A percentile compares a stretch with the other conserved stretches of the same genome.
These are phyloP conservation scores for Trichoderma koningiopsis DNA, from an alignment of 2,329 filamentous ascomycete genomes.

Conservation along the genomic window DNA sequence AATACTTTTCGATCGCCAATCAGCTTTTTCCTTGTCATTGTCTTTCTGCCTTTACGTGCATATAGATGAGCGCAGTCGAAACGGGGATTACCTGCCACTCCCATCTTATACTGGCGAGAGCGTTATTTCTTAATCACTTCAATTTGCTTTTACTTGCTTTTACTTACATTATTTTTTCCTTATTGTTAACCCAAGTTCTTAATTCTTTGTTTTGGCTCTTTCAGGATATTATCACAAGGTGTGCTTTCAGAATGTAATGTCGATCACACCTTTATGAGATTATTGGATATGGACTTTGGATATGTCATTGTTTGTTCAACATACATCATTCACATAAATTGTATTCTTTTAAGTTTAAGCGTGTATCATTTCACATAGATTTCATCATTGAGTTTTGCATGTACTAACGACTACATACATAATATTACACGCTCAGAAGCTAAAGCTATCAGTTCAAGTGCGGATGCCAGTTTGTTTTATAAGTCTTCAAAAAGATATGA, in stretches of 20 bases:
- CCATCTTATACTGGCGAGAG: neutral
- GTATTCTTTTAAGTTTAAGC: no score
- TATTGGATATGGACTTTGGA: neutral
- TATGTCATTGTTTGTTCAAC: neutral
- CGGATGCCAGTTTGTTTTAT: neutral
- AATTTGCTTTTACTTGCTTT: neutral
- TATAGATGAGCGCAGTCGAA: neutral
- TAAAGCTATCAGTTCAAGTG: neutral
- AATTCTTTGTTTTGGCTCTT: neutral
- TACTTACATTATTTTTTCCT: neutral
- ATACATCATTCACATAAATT: neutral
- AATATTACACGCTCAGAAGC: no score
- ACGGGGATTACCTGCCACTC: neutral
- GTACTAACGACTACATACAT: neutral
- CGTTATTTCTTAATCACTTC: neutral
- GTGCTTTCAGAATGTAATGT: neutral
- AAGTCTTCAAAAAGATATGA: neutral
- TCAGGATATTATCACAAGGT: neutral
- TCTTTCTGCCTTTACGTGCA: neutral
- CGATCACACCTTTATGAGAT: neutral
- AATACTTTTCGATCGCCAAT: neutral
- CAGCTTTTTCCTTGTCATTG: neutral
- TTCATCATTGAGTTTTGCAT: neutral
- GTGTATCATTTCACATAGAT: neutral
- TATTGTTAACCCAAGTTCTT: neutral